These are phyloP conservation scores for Penicillium fimorum DNA, from an alignment of 495 filamentous ascomycete species.

Conservation along the genomic window DNA sequence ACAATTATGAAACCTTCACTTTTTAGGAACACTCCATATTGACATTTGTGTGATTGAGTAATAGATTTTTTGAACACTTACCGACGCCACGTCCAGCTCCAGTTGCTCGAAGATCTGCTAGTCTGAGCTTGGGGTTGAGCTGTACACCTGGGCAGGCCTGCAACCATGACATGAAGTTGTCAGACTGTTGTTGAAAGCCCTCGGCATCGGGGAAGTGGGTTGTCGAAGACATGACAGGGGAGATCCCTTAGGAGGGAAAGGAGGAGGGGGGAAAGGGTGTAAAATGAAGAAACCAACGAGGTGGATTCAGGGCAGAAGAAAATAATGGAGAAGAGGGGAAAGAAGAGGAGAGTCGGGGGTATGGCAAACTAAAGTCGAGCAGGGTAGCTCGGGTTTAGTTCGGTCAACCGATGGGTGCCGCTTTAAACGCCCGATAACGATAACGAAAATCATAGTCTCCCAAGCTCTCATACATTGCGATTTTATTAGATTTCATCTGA, in stretches of 20 bases:
- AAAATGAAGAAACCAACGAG: not conserved
- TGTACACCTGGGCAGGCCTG: slow-evolving; percentile 46
- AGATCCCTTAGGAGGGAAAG: slow-evolving; percentile 12
- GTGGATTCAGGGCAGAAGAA: slow-evolving; percentile 15
- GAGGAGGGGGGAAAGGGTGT: slow-evolving; percentile 2
- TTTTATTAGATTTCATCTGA: not conserved
- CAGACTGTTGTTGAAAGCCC: slow-evolving; percentile 47
- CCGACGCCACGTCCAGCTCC: slow-evolving; percentile 60
- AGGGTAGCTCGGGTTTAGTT: slow-evolving; percentile 21
- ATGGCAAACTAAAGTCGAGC: slow-evolving; percentile 12
- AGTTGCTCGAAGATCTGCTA: slow-evolving; percentile 52
- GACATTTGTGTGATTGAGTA: slow-evolving; percentile 24
- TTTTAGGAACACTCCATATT: slow-evolving; percentile 12
- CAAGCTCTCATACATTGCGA: not conserved
- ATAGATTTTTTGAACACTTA: slow-evolving; percentile 35
- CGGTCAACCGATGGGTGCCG: slow-evolving; percentile 30
- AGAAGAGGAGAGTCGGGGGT: slow-evolving; percentile 16
- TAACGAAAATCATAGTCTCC: slow-evolving; percentile 18
- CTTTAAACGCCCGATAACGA: slow-evolving; percentile 30
- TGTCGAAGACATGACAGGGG: slow-evolving; percentile 36
- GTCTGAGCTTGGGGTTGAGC: slow-evolving; percentile 53
- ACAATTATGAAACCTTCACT: slow-evolving; percentile 4
- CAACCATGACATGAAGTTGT: slow-evolving; percentile 57
- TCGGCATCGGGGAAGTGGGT: slow-evolving; percentile 39
- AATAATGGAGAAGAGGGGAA: slow-evolving; percentile 20